Evolutionary conservation across 371 early-diverging fungal genomes (phyloP).

Genomic region (Mortierella sp.): DNA sequence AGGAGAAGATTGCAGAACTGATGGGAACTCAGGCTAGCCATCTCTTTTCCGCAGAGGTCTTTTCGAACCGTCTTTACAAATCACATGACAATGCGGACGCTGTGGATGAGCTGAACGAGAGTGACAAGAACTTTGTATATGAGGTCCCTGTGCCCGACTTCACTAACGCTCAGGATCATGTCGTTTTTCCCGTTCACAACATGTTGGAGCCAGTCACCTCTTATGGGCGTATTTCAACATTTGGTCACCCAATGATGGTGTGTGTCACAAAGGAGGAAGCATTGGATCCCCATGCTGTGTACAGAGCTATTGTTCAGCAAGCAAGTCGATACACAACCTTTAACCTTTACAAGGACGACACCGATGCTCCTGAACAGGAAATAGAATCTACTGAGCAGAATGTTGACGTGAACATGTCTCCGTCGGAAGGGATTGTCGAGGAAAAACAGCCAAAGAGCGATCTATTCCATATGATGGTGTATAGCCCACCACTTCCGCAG

Average conservation of each 20-base stretch:
- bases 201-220: constrained; percentile 9
- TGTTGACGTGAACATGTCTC: constrained; percentile 19
- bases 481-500: constrained; percentile 15
- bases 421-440: background rate
- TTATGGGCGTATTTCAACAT: constrained; percentile 3
- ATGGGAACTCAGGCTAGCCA: constrained; percentile 55
- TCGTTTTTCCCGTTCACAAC: constrained; percentile 51
- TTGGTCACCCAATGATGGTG: constrained; percentile 58
- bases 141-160: constrained; percentile 66
- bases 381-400: constrained; percentile 32
- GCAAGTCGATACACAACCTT: constrained; percentile 55
- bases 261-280: constrained; percentile 55
- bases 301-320: constrained; percentile 50
- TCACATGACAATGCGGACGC: constrained; percentile 72
- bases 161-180: constrained; percentile 38
- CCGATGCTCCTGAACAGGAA: constrained; percentile 11
- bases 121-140: constrained; percentile 78
- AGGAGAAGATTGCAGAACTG: constrained; percentile 71
- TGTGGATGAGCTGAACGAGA: constrained; percentile 66
- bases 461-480: constrained; percentile 30
- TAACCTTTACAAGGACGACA: constrained; percentile 24
- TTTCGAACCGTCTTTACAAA: constrained; percentile 71
- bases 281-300: constrained; percentile 35
- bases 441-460: constrained; percentile 20
- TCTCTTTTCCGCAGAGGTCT: constrained; percentile 76